Base-by-base conservation (phyloP, 148 eudicot genomes). In the Dianthus caryophyllus region DNA sequence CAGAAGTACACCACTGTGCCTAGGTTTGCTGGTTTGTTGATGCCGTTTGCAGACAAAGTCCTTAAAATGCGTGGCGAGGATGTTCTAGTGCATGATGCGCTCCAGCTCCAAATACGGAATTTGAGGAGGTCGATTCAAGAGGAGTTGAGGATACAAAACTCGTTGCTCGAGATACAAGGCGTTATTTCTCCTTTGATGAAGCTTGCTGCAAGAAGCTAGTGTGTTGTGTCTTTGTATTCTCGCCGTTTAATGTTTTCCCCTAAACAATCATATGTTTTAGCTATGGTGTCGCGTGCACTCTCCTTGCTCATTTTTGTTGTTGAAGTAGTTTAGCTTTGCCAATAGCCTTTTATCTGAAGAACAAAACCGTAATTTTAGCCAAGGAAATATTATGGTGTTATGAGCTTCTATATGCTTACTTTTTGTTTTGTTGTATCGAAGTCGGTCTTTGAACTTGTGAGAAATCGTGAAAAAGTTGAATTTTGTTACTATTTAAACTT, bases 161-260 rank as follows among this genome's bases (percentile, higher is more conserved):
- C 92, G 2, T 72, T 94, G 80, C 78, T 82, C 56, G 97, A 94
- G 80, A 81, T 94, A 59, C 97, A 90, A 73, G 98, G 98, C 54
- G 76, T 94, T 15, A 84, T 90, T 63, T 90, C 97, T 33, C 98
- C 98, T 1, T 63, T 94, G 67, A 76, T 90, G 80, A 90, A 85
- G 77, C 83, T 86, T 70, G 96, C 88, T 71, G 90, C 96, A 57
- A 87, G 84, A 74, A 79, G 88, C 75, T 87, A 69, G 71, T 64
- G 48, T 15, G 38, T 10, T 5, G 6, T 51, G 7, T 13, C 8
- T 26, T 24, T 6, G 33, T n/a, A 21, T 56, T 52, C 39, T 54
- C 33, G 22, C 48, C 22, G 18, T 57, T 48, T 65, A 47, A 57
- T 73, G 65, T n/a, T 57, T 65, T n/a, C 20, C n/a, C 44, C 61